A percentile compares a stretch with the other conserved stretches of the same genome.
Evolutionary conservation across 1,284 basidiomycete genomes (phyloP).

Genomic region (Ceratobasidium sp.): DNA sequence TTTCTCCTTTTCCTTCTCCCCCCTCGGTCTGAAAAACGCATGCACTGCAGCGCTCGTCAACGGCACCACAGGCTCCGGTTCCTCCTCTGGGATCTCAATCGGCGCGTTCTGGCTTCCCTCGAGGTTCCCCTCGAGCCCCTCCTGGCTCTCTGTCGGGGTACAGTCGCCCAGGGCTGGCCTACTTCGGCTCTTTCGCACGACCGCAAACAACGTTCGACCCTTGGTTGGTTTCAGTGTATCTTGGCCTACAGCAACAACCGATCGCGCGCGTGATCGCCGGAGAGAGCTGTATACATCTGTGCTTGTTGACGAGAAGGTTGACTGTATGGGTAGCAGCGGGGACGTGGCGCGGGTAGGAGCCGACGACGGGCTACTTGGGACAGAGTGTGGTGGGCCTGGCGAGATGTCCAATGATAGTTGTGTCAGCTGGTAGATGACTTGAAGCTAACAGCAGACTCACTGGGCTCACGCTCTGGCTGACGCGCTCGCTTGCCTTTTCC

Average conservation of each 20-base stretch:
- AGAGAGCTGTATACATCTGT: constrained; percentile 7
- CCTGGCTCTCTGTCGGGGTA: neutral
- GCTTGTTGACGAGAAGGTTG: neutral
- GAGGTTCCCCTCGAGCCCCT: neutral
- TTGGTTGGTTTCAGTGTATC: neutral
- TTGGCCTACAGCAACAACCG: neutral
- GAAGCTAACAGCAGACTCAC: neutral
- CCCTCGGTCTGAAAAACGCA: constrained; percentile 36
- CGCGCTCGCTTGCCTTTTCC: constrained; percentile 13
- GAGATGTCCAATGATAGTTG: neutral
- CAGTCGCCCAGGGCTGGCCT: neutral
- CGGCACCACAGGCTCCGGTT: neutral
- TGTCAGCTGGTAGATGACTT: neutral
- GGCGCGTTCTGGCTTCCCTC: constrained; percentile 38
- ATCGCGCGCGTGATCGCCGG: constrained; percentile 15
- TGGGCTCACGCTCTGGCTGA: neutral
- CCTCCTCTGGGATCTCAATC: constrained; percentile 36
- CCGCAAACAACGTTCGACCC: neutral
- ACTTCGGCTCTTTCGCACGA: constrained; percentile 8
- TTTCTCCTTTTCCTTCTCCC: constrained; percentile 2
- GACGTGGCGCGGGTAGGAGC: constrained; percentile 29
- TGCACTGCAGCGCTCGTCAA: constrained; percentile 19
- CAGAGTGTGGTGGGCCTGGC: neutral
- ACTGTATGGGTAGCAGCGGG: neutral
- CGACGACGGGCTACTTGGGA: constrained; percentile 14